Base-by-base conservation (phyloP, 495 filamentous ascomycete species). In the Aspergillus olivimuriae region DNA sequence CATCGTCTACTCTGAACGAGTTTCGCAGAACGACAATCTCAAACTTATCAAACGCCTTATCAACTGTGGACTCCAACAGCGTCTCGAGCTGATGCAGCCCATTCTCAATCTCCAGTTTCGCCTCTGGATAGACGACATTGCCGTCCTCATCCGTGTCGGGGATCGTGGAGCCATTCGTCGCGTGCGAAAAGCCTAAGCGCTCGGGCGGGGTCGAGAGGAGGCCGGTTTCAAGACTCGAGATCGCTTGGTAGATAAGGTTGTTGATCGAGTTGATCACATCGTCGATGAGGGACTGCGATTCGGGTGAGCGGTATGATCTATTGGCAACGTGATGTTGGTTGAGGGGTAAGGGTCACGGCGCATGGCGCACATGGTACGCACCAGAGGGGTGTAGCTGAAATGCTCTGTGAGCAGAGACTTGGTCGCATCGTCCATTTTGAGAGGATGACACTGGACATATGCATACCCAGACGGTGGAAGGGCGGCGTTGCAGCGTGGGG, bases 191-290 rank as follows among this genome's bases (percentile, higher is more conserved):
- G 9, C 92, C 92, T 39, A 98, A 78, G 9, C 74, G 65, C 15
- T 78, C 66, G 1, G 90, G 86, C 0, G 83, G 75, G 6, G 83
- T 81, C 34, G 73, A 72, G 28, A 89, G 67, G 16, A 97, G 78
- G 5, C 85, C 87, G 39, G 75, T 73, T 62, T 98, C 92, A 48
- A 96, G 75, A 47, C 80, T 82, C 47, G 85, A 83, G 49, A 95
- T 81, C 41, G 87, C 87, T 55, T 80, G 80, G 63, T 90, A 91
- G 53, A 88, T 81, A 54, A 96, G 72, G 43, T 86, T 84, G 70
- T 97, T 97, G 55, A 95, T 80, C 46, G 82, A 82, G 72, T 98
- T 96, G 68, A 97, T 95, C 48, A 98, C 86, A 59, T 97, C 92
- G 74, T 98, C 92, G 59, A 98, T 82, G 17, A 98, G 77, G 47